Conservation (phyloP, 2,329 filamentous ascomycete species). For the Aspergillus sp. region DNA sequence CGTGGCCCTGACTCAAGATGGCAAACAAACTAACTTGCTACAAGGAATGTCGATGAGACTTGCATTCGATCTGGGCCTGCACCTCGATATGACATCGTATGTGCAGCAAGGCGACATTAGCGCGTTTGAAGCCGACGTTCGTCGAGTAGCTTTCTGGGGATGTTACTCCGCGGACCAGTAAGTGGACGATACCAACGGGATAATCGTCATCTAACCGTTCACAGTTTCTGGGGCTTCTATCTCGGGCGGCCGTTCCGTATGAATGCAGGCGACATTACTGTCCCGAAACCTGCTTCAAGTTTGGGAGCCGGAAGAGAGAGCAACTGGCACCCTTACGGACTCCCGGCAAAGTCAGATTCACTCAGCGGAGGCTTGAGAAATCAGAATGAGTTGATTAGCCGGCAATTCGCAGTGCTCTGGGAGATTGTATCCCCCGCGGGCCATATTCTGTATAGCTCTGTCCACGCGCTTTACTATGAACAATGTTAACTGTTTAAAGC, state of each 20-base stretch:
- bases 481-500: constrained; percentile 9
- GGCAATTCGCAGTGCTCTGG: constrained; percentile 33
- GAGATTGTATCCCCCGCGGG: constrained; percentile 36
- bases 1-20: constrained; percentile 5
- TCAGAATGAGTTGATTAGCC: constrained; percentile 26
- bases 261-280: constrained; percentile 32
- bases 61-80: constrained; percentile 37
- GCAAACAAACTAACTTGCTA: background rate
- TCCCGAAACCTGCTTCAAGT: constrained; percentile 27
- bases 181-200: too few species aligned
- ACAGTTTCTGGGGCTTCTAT: constrained; percentile 36
- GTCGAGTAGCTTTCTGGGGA: constrained; percentile 35
- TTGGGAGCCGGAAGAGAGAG: constrained; percentile 17
- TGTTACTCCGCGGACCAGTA: constrained; percentile 34
- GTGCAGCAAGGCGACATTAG: constrained; percentile 32
- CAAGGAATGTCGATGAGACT: constrained; percentile 38
- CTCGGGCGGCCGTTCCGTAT: constrained; percentile 36
- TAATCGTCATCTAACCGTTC: constrained; percentile 4
- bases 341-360: constrained; percentile 10
- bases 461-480: too few species aligned
- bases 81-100: constrained; percentile 33
- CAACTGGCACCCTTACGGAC: constrained; percentile 25
- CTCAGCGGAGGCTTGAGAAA: constrained; percentile 16
- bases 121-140: constrained; percentile 30
- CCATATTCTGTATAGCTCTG: constrained; percentile 31